Conservation (phyloP, 2,329 filamentous ascomycete genomes). For the Monilinia polystroma region DNA sequence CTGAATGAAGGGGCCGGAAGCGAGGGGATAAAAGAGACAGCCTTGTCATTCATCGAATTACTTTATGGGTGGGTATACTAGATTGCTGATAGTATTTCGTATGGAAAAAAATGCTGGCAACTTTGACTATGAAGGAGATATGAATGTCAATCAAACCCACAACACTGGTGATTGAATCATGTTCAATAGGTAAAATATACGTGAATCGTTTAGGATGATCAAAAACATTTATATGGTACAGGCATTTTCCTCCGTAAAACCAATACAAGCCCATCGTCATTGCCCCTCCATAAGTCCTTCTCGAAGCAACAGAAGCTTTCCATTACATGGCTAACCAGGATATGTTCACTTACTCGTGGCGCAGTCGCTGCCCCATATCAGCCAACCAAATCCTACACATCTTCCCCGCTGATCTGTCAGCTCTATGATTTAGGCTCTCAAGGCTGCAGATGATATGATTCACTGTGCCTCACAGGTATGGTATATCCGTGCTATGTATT, state of each 20-base stretch:
- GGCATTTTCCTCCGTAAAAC: neutral
- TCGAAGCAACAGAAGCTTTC: conserved; percentile 3
- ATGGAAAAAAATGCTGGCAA: neutral
- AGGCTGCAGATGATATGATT: conserved; percentile 8
- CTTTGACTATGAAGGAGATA: too few relatives aligned
- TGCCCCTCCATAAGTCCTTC: conserved; percentile 1
- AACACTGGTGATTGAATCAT: neutral
- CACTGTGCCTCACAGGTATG: conserved; percentile 11
- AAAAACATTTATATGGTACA: neutral
- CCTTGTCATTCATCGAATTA: neutral
- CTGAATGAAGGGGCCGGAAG: conserved; percentile 13
- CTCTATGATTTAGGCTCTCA: neutral
- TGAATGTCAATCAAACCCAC: neutral
- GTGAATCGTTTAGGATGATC: neutral
- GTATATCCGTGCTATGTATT: neutral
- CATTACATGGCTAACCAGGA: neutral
- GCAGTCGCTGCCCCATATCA: neutral
- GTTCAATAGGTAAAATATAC: neutral
- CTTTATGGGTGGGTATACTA: neutral
- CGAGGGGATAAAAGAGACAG: conserved; percentile 9
- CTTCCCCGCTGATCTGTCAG: conserved; percentile 6
- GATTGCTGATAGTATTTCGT: neutral
- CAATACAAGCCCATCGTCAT: neutral
- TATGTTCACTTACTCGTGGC: conserved; percentile 8
- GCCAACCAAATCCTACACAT: neutral